Evolutionary conservation across 768 basidiomycete species (phyloP).

Genomic region (Lepiota subincarnata): DNA sequence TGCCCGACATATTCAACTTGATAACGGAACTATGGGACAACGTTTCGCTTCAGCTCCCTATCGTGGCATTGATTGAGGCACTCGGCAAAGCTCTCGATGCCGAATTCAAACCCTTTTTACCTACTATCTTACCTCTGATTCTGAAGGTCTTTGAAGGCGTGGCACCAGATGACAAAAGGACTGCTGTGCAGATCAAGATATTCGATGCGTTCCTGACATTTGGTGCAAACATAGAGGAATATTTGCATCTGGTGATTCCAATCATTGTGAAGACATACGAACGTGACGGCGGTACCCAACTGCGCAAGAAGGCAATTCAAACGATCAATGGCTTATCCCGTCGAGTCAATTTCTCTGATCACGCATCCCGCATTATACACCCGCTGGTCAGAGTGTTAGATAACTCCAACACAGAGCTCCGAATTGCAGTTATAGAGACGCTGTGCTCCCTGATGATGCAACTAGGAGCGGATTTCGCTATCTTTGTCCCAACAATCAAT

Average conservation of each 20-base stretch:
- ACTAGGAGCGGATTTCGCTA: constrained; percentile 93
- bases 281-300: constrained; percentile 64
- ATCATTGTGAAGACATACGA: constrained; percentile 92
- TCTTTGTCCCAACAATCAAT: constrained; percentile 96
- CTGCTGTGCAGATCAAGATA: constrained; percentile 79
- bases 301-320: constrained; percentile 87
- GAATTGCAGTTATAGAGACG: constrained; percentile 87
- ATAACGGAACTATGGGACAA: constrained; percentile 92
- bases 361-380: constrained; percentile 95
- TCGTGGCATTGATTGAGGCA: constrained; percentile 90
- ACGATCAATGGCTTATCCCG: constrained; percentile 88
- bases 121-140: constrained; percentile 82
- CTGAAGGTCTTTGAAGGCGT: constrained; percentile 85
- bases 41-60: constrained; percentile 76
- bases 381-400: constrained; percentile 87
- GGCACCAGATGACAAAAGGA: constrained; percentile 67
- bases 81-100: constrained; percentile 92
- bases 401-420: constrained; percentile 69
- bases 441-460: constrained; percentile 90
- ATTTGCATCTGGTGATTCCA: constrained; percentile 93
- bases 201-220: constrained; percentile 95
- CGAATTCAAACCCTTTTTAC: constrained; percentile 95
- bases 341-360: constrained; percentile 95
- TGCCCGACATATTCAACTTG: constrained; percentile 77
- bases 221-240: constrained; percentile 95